Percentiles rank a stretch among this genome's conserved stretches.
Conservation (phyloP, 2,329 filamentous ascomycete species). For the Cladosporium sphaerospermum region DNA sequence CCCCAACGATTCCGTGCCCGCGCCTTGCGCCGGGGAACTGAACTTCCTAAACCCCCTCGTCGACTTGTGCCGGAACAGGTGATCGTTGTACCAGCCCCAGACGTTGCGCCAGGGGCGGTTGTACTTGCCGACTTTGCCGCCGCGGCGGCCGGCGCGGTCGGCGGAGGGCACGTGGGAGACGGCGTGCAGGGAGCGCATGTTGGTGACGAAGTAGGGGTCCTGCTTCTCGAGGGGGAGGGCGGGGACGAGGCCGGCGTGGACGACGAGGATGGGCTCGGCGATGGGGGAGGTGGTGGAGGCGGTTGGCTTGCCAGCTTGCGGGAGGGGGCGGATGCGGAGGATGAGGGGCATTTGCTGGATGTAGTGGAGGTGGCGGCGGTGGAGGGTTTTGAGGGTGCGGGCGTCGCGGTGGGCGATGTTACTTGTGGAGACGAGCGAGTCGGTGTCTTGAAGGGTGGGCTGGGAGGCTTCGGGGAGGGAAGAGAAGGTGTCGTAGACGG, state of each 20-base stretch:
- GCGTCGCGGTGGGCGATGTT: conserved; percentile 20
- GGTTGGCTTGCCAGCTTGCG: conserved; percentile 17
- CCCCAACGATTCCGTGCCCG: not conserved
- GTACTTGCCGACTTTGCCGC: conserved; percentile 19
- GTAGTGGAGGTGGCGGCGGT: conserved; percentile 27
- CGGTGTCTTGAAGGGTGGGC: not conserved
- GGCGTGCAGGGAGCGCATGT: conserved; percentile 74
- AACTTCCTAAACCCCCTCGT: conserved; percentile 6
- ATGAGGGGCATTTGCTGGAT: conserved; percentile 32
- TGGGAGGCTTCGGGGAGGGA: not conserved
- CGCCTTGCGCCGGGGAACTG: not conserved
- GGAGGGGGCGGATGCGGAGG: conserved; percentile 29
- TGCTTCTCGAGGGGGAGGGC: conserved; percentile 63
- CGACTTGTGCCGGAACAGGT: conserved; percentile 18
- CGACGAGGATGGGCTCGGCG: conserved; percentile 55
- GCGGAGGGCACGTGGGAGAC: conserved; percentile 53
- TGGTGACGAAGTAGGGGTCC: conserved; percentile 80
- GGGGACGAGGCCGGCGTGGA: conserved; percentile 81
- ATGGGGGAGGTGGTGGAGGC: conserved; percentile 53
- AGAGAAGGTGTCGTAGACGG: conserved; percentile 4
- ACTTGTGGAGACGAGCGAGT: conserved; percentile 7
- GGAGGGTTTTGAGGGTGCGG: conserved; percentile 23
- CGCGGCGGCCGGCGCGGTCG: conserved; percentile 15
- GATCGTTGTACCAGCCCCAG: conserved; percentile 31
- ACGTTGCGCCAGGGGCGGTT: conserved; percentile 25